Percentiles rank a stretch among this genome's conserved stretches.
Conservation (phyloP, 306 rosid genomes). For the Leucaena leucocephala region DNA sequence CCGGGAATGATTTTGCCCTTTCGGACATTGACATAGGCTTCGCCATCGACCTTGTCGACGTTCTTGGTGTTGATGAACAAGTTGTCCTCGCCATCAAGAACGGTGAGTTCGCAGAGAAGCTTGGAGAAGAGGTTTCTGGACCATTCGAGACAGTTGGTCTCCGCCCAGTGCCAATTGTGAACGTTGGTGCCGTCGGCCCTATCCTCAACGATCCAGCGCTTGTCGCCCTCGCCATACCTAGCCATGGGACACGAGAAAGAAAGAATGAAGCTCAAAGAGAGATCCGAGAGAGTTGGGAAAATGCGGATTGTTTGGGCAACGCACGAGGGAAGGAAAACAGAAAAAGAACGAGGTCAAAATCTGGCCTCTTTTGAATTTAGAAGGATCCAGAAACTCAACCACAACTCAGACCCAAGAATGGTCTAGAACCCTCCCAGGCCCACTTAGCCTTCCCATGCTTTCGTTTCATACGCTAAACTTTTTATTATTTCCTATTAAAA, state of each 20-base stretch:
- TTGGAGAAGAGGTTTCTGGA: constrained; percentile 61
- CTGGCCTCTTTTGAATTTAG: not conserved
- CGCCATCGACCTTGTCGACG: constrained; percentile 72
- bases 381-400: constrained; percentile 9
- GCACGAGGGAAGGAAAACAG: not conserved
- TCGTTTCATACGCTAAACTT: not conserved
- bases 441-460: not conserved
- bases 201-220: constrained; percentile 97
- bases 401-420: not conserved
- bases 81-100: constrained; percentile 73
- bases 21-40: constrained; percentile 88
- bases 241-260: constrained; percentile 57
- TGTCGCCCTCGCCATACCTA: constrained; percentile 90
- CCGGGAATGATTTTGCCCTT: constrained; percentile 96
- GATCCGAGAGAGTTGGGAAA: not conserved
- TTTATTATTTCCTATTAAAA: too few relatives aligned
- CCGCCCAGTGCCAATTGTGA: constrained; percentile 99
- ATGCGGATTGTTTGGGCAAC: not conserved
- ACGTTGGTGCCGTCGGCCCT: constrained; percentile 93
- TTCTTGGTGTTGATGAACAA: constrained; percentile 59
- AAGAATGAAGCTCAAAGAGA: too few relatives aligned
- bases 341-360: not conserved
- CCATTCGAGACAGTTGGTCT: constrained; percentile 92
- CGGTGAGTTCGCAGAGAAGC: constrained; percentile 62
- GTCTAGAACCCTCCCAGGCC: constrained; percentile 9